Conservation (phyloP, 495 filamentous ascomycete species). For the Xylaria grammica region DNA sequence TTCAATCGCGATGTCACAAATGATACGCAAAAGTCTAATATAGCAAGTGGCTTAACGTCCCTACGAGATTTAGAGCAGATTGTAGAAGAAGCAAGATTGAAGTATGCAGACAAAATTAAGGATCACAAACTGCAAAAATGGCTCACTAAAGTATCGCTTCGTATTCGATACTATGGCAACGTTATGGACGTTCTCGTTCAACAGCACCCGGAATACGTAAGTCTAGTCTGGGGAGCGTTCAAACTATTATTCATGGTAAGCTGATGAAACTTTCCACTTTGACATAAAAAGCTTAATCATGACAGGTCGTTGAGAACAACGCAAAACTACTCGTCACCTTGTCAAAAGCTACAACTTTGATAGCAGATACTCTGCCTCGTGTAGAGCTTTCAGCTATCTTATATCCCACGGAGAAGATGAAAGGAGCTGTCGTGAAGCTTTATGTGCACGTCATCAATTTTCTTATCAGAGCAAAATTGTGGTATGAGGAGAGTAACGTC, state of each 20-base stretch:
- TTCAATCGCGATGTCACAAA: neutral
- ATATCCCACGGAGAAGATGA: constrained; percentile 44
- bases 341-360: constrained; percentile 21
- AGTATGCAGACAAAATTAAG: constrained; percentile 23
- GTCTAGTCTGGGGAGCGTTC: constrained; percentile 39
- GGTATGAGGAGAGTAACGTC: constrained; percentile 37
- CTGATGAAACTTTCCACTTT: too few relatives aligned
- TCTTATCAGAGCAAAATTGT: constrained; percentile 31
- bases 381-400: constrained; percentile 34
- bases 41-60: neutral
- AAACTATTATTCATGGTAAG: constrained; percentile 35
- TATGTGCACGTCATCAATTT: constrained; percentile 45
- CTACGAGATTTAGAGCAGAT: neutral
- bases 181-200: constrained; percentile 30
- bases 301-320: constrained; percentile 30
- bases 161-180: constrained; percentile 19
- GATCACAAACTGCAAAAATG: constrained; percentile 25
- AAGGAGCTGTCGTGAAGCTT: constrained; percentile 32
- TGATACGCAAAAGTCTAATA: neutral
- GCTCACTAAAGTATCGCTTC: constrained; percentile 19
- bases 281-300: too few relatives aligned
- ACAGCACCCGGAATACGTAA: constrained; percentile 38
- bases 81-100: neutral
- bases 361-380: constrained; percentile 42
- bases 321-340: constrained; percentile 24